phyloP scores from a whole-genome alignment of 495 filamentous ascomycete genomes.

The Hypoxylon fuscum region DNA sequence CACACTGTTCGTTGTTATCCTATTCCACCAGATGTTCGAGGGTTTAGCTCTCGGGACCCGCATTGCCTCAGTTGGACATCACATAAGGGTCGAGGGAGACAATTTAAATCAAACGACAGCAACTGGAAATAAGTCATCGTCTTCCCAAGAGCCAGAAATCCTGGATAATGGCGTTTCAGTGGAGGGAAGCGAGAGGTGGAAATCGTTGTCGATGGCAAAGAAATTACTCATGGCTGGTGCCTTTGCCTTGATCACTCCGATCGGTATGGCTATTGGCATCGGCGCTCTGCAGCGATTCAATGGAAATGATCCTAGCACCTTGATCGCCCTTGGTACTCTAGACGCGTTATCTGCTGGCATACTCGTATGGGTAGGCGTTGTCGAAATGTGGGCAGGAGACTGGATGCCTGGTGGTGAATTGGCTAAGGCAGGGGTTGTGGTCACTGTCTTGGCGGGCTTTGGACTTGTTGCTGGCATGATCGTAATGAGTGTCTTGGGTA shows the following conservation, averaged over 20 bases:
- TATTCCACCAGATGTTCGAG: constrained; percentile 80
- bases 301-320: constrained; percentile 61
- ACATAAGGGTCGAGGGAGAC: constrained; percentile 15
- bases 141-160: constrained; percentile 8
- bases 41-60: constrained; percentile 78
- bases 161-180: constrained; percentile 6
- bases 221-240: constrained; percentile 59
- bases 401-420: constrained; percentile 59
- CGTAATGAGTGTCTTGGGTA: constrained; percentile 55
- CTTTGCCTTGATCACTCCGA: constrained; percentile 66
- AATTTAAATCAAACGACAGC: constrained; percentile 12
- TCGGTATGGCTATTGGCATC: constrained; percentile 69
- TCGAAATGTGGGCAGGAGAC: constrained; percentile 68
- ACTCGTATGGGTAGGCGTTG: constrained; percentile 66
- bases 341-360: constrained; percentile 67
- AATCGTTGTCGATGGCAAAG: constrained; percentile 40
- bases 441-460: constrained; percentile 43
- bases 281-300: constrained; percentile 63
- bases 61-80: constrained; percentile 65
- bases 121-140: constrained; percentile 4
- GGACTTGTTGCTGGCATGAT: constrained; percentile 47
- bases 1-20: constrained; percentile 65
- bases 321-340: constrained; percentile 67
- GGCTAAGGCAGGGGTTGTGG: constrained; percentile 34
- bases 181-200: constrained; percentile 3